Evolutionary conservation across 257 asterid genomes (phyloP), one percentile per base, ranked within the genome.

Genomic region (Nicotiana sylvestris): DNA sequence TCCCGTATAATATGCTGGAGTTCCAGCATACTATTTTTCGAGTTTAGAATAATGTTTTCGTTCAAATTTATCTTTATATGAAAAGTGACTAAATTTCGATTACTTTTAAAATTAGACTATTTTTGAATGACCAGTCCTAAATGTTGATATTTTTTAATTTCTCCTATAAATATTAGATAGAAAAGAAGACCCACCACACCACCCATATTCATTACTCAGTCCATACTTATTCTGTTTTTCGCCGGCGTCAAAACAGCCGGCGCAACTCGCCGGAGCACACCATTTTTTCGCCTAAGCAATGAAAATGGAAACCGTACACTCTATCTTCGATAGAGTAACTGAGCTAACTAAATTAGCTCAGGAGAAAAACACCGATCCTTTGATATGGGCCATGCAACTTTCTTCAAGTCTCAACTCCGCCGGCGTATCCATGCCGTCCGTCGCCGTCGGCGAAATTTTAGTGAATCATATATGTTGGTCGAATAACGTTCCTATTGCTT

Each of bases 401-500:
- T 92, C 97, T 17, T 86, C 98, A 10, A 84, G 65, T 13, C 97
- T 94, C 80, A 79, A 88, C 80, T 80, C 95, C 39, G 92, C 89
- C 82, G 94, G 93, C 35, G 83, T 93, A 18, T 85, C 97, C 79
- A 78, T 90, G 90, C 99, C 99, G 35, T 92, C 98, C 58, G 85
- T 82, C 4, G 94, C 90, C 84, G 87, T 93, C 56, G 98, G 97
- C 25, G 87, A 90, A 80, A 68, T 93, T 35, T 92, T 96, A 18
- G 95, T 93, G 58, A 88, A 92, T 46, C 95, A 93, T 87, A 91
- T 96, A 80, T 96, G 99, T 86, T 94, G 97, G 98, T 87, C 90
- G 15, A 94, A 92, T 82, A 94, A 96, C 77, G 83, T 84, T 56
- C 97, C 98, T 30, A 81, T 85, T 82, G 97, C 94, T 16, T 96